Conservation (phyloP, 176 grass and related monocot genomes). For the Aegilops bicornis region DNA sequence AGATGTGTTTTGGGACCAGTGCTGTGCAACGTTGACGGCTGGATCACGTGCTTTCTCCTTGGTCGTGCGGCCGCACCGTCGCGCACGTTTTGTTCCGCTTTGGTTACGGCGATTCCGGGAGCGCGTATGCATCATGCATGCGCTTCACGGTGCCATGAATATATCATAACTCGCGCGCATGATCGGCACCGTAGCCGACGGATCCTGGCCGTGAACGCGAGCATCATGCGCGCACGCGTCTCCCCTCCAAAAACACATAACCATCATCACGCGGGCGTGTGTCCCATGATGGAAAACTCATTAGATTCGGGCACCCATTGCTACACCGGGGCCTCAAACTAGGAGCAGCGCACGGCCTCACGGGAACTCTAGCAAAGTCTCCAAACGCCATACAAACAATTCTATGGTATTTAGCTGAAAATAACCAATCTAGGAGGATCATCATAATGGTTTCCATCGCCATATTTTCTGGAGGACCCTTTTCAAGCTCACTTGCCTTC, state of each 20-base stretch:
- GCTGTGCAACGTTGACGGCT: not conserved
- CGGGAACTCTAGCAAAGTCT: too few species aligned
- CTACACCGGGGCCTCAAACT: not conserved
- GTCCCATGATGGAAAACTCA: not conserved
- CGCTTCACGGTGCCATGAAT: not conserved
- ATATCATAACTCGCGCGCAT: not conserved
- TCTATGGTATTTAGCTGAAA: too few species aligned
- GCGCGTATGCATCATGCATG: not conserved
- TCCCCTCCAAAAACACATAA: not conserved
- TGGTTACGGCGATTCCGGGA: not conserved
- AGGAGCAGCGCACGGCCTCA: not conserved
- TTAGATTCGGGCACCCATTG: not conserved
- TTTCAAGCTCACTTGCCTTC: too few species aligned
- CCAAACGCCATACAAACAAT: too few species aligned
- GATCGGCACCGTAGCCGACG: not conserved
- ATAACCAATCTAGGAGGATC: too few species aligned
- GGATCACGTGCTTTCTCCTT: not conserved
- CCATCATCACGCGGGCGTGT: not conserved
- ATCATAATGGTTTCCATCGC: too few species aligned
- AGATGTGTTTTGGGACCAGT: not conserved
- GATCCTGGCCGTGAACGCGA: not conserved
- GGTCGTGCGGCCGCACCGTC: slow-evolving; percentile 10
- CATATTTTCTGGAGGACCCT: too few species aligned
- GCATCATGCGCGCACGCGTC: slow-evolving; percentile 4
- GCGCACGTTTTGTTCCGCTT: slow-evolving; percentile 2